Base-by-base conservation (phyloP, 345 rosid species). In the Garcia nutans region DNA sequence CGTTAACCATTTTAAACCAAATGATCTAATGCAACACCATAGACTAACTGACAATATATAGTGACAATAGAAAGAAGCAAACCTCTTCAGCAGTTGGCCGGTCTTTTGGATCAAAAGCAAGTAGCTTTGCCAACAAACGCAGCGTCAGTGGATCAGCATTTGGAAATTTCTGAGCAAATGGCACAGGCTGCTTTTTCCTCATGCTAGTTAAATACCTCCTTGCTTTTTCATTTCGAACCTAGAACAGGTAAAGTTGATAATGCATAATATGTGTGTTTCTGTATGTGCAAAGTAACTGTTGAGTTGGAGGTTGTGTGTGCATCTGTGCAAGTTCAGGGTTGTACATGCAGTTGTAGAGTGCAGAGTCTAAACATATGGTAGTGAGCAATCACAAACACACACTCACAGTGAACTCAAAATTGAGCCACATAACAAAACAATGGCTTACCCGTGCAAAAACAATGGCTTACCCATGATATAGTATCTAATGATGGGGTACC, bases 171-270 rank as follows among this genome's bases (percentile, higher is more conserved):
- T 90, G 92, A 67, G 85, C 74, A 73, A 92, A 86, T 66, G 93
- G 86, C 59, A 91, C 82, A 0, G 93, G 93, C 59, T 88, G 91
- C 73, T 94, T 94, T 79, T 94, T 94, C 77, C 98, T 89, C 98
- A 94, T 94, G 91, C 91, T 91, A 71, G 90, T 92, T 74, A 94
- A 85, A 80, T 94, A 92, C 80, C 93, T 91, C 80, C 98, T 88
- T 42, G 98, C 97, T 87, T 94, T 92, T 0, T 94, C 98, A 82
- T 94, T 91, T 78, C 97, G 91, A 73, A 94, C 97, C 98, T 94
- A 77, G 54, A 72, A 74, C 77, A 74, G 45, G 58, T 8, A 8
- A 33, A 65, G 68, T 49, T 65, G 13, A 22, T 16, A 26, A 5
- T 15, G 22, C 22, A 50, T 12, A 24, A 12, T 22, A 33, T 17